Evolutionary conservation across 2,329 filamentous ascomycete species (phyloP), one percentile per base, ranked within the genome.

Genomic region (Ceratocystis albifundus): DNA sequence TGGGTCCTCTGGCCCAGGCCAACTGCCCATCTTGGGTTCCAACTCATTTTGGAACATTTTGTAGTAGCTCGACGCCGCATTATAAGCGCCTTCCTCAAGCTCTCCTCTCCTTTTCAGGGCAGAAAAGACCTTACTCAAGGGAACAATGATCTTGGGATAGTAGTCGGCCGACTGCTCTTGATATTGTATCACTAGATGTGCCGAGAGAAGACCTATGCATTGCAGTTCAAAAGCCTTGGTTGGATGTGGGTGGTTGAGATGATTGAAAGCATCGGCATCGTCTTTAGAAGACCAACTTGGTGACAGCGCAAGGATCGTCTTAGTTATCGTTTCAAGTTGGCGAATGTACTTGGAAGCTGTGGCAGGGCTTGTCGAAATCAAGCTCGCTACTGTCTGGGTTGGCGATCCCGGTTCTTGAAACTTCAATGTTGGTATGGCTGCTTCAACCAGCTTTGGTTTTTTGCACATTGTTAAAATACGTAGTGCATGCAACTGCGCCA

Each of bases 251-350:
- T 80, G 83, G 6, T 84, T 73, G 30, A 80, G 78, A 7, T 78
- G 74, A 68, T 87, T 82, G 3, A 75, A 71, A 0, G 84, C 84
- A 1, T 78, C 70, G 2, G 74, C 74, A 71, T 92, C 88, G 50
- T 86, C 83, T 8, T 83, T 80, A 62, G 78, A 77, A 1, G 87
- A 84, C n/a, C 88, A 77, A 70, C 83, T 87, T 0, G 88, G 88
- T 32, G 85, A 82, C 0, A 91, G 75, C 0, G 84, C 82, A 0
- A 91, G 76, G 0, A 91, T 76, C 2, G 80, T 79, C 70, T 88
- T 85, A 0, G 86, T 84, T 1, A 90, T 72, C 0, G 79, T 80
- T 62, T 90, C 87, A 20, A 92, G 76, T 69, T 90, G 87, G 2
- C 83, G 84, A 8, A 83, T 79, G 20, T 80, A 77, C 72, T 88